Evolutionary conservation across 306 rosid genomes (phyloP).

Genomic region (Dalbergia cochinchinensis): DNA sequence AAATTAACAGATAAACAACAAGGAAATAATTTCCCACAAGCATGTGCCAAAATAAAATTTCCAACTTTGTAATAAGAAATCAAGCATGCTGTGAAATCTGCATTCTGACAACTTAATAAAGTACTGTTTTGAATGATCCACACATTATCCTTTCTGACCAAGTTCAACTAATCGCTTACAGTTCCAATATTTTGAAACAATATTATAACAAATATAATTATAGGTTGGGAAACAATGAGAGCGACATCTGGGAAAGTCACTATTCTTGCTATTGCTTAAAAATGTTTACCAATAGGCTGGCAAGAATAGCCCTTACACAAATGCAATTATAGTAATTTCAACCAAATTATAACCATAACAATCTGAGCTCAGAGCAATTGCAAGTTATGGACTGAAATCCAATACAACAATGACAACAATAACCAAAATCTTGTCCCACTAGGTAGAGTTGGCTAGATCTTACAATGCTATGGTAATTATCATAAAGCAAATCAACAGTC

Average conservation of each 20-base stretch:
- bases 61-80: background rate
- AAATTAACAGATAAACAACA: conserved; percentile 24
- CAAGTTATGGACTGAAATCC: conserved; percentile 28
- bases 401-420: background rate
- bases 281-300: conserved; percentile 23
- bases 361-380: conserved; percentile 7
- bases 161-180: background rate
- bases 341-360: background rate
- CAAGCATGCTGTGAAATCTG: conserved; percentile 39
- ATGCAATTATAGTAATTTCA: background rate
- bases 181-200: conserved; percentile 16
- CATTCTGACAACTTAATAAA: conserved; percentile 31
- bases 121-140: conserved; percentile 30
- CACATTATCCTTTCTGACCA: background rate
- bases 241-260: background rate
- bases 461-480: no score
- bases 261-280: conserved; percentile 21
- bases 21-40: background rate
- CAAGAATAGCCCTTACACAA: background rate
- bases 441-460: no score
- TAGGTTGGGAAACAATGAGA: background rate
- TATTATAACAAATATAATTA: conserved; percentile 17
- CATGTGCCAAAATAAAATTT: background rate
- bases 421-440: no score
- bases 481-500: no score